Evolutionary conservation across 2,329 filamentous ascomycete species (phyloP), one percentile per base, ranked within the genome.

Genomic region (Fusarium guadeloupense): DNA sequence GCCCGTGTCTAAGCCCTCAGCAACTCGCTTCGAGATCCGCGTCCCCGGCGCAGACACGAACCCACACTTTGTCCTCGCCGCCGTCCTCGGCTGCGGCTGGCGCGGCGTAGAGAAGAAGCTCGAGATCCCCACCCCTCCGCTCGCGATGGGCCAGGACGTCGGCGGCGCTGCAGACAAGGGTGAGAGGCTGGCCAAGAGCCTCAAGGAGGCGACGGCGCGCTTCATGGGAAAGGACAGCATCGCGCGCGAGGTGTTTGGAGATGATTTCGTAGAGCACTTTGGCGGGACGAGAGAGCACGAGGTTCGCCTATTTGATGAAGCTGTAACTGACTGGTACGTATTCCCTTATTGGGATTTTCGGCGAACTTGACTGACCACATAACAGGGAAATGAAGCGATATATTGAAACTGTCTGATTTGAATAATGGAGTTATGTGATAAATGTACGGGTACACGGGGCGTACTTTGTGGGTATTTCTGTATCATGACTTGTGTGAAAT

Each of bases 11-110:
- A 94, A 92, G 64, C 82, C 92, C 0, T 92, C 91, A 62, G 91
- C 93, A 6, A 98, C 94, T 9, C 86, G 95, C 12, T 93, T 99
- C 72, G 95, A 99, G 77, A 84, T 99, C 26, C 90, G 95, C 20
- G 93, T 97, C 0, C 90, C 92, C 0, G 95, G 95, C n/a, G 95
- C 95, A 16, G 95, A 99, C 71, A 86, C 93, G 5, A 98, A 98
- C 73, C 89, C 94, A 0, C 89, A 93, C 72, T 89, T 91, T 40
- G 94, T 96, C 6, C 86, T 98, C 34, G 87, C 93, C 0, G 91
- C 94, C 1, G 90, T 98, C 43, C 80, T 99, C 25, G 94, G 88
- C 1, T 85, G 96, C 5, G 95, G 95, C 13, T 97, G 92, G 89
- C 85, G 93, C 48, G 95, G 95, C 9, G 87, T 98, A 0, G 91